phyloP scores from a whole-genome alignment of 2,329 filamentous ascomycete genomes.

The Pleoardoris graminearum region DNA sequence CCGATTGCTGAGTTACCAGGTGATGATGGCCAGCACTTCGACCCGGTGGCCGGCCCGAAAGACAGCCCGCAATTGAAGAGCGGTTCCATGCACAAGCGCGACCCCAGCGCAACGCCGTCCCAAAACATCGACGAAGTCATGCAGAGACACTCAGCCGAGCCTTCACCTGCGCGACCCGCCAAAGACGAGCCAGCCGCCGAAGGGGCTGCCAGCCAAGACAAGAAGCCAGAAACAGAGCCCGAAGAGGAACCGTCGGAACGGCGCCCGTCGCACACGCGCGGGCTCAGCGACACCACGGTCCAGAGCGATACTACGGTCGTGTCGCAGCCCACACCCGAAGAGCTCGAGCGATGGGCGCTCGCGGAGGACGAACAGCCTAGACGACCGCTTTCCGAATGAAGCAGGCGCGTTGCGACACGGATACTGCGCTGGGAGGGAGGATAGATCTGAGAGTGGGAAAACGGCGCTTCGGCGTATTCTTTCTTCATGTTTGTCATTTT shows the following conservation, averaged over 20 bases:
- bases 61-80: slow-evolving; percentile 12
- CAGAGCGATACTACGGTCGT: slow-evolving; percentile 41
- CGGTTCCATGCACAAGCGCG: slow-evolving; percentile 20
- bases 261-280: slow-evolving; percentile 36
- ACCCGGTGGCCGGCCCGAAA: slow-evolving; percentile 16
- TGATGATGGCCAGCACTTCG: slow-evolving; percentile 28
- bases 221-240: slow-evolving; percentile 4
- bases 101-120: slow-evolving; percentile 30
- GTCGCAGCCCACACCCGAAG: slow-evolving; percentile 40
- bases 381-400: slow-evolving; percentile 20
- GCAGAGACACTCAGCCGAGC: slow-evolving; percentile 1
- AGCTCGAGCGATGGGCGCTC: slow-evolving; percentile 32
- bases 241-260: slow-evolving; percentile 18
- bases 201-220: slow-evolving; percentile 5
- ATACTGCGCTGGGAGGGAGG: background rate
- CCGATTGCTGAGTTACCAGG: slow-evolving; percentile 37
- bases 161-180: slow-evolving; percentile 5
- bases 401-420: background rate
- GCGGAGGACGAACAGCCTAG: slow-evolving; percentile 15
- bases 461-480: background rate
- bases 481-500: slow-evolving; percentile 8
- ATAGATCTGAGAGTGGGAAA: background rate
- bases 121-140: slow-evolving; percentile 32
- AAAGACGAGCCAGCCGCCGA: background rate
- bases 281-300: slow-evolving; percentile 37